A percentile compares a stretch with the other conserved stretches of the same genome.
Conservation (phyloP, 768 basidiomycete genomes). For the Boletus pseudopeckii region DNA sequence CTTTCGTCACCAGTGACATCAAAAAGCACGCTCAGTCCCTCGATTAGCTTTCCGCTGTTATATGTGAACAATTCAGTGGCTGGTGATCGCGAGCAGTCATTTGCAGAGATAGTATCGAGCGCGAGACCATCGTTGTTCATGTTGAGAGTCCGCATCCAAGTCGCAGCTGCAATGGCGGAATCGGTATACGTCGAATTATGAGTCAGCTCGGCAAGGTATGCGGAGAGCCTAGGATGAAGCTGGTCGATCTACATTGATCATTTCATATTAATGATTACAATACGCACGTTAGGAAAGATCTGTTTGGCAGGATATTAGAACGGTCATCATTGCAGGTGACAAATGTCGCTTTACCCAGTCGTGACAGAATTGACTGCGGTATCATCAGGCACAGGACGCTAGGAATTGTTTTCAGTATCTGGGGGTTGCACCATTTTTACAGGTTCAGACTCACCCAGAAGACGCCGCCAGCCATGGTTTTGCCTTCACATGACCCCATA, state of each 20-base stretch:
- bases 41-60: constrained; percentile 52
- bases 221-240: constrained; percentile 38
- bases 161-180: constrained; percentile 45
- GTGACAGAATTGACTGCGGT: constrained; percentile 47
- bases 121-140: constrained; percentile 41
- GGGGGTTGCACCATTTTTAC: too few relatives aligned
- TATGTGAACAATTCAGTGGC: constrained; percentile 50
- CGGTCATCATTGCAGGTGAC: not conserved
- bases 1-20: constrained; percentile 40
- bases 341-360: constrained; percentile 37
- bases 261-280: not conserved
- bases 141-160: constrained; percentile 48
- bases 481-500: constrained; percentile 43
- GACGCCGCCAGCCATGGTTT: constrained; percentile 51
- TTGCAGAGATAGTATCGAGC: constrained; percentile 45
- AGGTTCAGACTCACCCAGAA: constrained; percentile 43
- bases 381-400: constrained; percentile 45
- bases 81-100: constrained; percentile 46
- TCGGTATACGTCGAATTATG: constrained; percentile 42
- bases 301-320: constrained; percentile 10
- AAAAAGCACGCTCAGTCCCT: constrained; percentile 46
- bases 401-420: not conserved
- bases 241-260: not conserved
- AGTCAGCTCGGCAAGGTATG: constrained; percentile 46
- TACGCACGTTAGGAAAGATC: constrained; percentile 40